phyloP scores from a whole-genome alignment of 306 rosid genomes.

The Dryas octopetala region DNA sequence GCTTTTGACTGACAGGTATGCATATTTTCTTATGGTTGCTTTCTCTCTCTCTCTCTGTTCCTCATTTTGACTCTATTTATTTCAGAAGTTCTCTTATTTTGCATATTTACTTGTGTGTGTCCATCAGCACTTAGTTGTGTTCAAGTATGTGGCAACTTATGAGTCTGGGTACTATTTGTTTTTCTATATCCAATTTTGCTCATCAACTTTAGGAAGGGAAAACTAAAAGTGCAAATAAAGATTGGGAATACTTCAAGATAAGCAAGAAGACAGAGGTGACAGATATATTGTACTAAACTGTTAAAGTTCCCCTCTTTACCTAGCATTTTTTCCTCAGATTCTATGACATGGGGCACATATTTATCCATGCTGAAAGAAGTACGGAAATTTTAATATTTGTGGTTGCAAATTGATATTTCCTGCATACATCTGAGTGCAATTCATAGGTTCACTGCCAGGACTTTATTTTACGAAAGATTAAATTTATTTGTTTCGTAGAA shows the following conservation, averaged over 20 bases:
- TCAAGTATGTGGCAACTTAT: not conserved
- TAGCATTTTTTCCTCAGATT: too few species aligned
- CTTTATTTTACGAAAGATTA: too few species aligned
- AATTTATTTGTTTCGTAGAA: too few species aligned
- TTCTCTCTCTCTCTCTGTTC: not conserved
- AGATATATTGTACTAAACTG: not conserved
- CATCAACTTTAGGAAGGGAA: not conserved
- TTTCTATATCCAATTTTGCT: not conserved
- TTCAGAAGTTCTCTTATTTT: not conserved
- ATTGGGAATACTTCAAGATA: too few species aligned
- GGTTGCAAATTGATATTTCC: too few species aligned
- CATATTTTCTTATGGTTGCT: not conserved
- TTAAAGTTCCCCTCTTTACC: not conserved
- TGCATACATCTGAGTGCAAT: too few species aligned
- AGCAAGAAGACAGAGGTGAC: not conserved
- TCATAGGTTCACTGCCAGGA: too few species aligned
- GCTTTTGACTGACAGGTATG: constrained; percentile 89
- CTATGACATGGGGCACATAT: too few species aligned
- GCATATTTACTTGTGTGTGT: not conserved
- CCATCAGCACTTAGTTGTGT: not conserved
- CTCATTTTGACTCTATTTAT: not conserved
- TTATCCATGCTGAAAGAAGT: too few species aligned
- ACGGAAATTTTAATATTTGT: too few species aligned
- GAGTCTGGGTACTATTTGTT: not conserved
- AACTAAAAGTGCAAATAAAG: not conserved